These are phyloP conservation scores for Eremothecium cymbalariae DNA, from an alignment of 1,139 yeast species.

Conservation along the genomic window DNA sequence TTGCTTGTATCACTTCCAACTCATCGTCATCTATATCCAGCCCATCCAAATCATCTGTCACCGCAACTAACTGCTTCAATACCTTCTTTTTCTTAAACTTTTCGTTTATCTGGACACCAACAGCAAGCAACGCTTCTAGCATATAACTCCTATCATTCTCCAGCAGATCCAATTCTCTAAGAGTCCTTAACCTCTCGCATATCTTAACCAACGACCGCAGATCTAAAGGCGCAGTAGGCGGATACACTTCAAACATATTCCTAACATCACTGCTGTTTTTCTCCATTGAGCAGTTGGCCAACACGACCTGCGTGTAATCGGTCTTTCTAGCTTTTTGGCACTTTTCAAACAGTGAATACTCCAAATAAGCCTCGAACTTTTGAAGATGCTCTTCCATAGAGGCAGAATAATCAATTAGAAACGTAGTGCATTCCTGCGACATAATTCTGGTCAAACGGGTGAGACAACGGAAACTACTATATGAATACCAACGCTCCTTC, in stretches of 20 bases:
- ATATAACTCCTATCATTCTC: conserved; percentile 8
- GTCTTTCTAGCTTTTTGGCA: conserved; percentile 25
- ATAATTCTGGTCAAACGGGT: too few relatives aligned
- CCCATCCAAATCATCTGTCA: conserved; percentile 39
- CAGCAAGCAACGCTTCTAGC: conserved; percentile 30
- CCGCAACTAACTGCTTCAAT: conserved; percentile 37
- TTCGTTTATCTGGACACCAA: conserved; percentile 29
- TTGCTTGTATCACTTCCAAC: conserved; percentile 19
- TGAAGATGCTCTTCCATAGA: conserved; percentile 15
- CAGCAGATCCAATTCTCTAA: conserved; percentile 4
- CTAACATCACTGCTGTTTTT: conserved; percentile 23
- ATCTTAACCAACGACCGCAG: conserved; percentile 9
- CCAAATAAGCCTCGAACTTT: conserved; percentile 21
- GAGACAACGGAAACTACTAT: too few relatives aligned
- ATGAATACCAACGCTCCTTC: too few relatives aligned
- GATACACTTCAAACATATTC: conserved; percentile 19
- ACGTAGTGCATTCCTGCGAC: conserved; percentile 18
- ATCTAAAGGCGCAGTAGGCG: conserved; percentile 24
- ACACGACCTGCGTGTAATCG: conserved; percentile 26
- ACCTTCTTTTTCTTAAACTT: conserved; percentile 33
- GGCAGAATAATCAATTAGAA: conserved; percentile 19
- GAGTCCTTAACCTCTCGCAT: conserved; percentile 6
- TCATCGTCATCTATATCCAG: conserved; percentile 32
- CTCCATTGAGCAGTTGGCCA: conserved; percentile 25
- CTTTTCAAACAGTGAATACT: conserved; percentile 24